Base-by-base conservation (phyloP, 495 filamentous ascomycete species). In the Penicillium longicatenatum region DNA sequence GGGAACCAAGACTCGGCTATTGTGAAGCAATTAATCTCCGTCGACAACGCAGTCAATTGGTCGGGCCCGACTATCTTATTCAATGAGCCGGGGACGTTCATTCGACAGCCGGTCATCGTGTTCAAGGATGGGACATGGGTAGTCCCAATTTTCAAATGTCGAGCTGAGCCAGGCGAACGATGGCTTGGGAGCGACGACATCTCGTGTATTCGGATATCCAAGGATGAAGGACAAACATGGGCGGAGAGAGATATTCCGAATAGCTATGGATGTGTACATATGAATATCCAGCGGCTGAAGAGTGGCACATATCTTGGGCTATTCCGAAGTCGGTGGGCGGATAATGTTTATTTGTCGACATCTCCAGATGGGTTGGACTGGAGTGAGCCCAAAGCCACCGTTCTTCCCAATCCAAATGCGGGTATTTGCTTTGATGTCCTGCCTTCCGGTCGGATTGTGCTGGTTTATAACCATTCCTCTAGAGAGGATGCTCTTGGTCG, bases 101-200 rank as follows among this genome's bases (percentile, higher is more conserved):
- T 68, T 31, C 59, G 61, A 6, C 65, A 68, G 20, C 65, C 65
- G 11, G 29, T 64, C 14, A 44, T 62, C 11, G 51, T 63, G 2
- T 57, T 68, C 1, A 31, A 58, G 0, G 53, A 63, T 49, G 57
- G 61, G 9, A 35, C 52, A 0, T 64, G 59, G 52, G 57, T 68
- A 0, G 48, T 68, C 6, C 65, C 65, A 10, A 64, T 57, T 19
- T 68, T 68, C 57, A 64, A 64, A 56, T 68, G 65, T 22, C 61
- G 65, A 17, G 59, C 58, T 4, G 65, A 65, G 54, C 52, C 59
- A 1, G 65, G 62, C 5, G 54, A 58, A 6, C 51, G 60, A 11
- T 68, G 65, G 65, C 46, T 68, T 0, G 65, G 65, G 37, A 68
- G 57, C 26, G 65, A 68, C 29, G 65, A 68, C 16, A 60, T 68